Conservation (phyloP, 2,329 filamentous ascomycete genomes). For the Furcasterigmium sp. region DNA sequence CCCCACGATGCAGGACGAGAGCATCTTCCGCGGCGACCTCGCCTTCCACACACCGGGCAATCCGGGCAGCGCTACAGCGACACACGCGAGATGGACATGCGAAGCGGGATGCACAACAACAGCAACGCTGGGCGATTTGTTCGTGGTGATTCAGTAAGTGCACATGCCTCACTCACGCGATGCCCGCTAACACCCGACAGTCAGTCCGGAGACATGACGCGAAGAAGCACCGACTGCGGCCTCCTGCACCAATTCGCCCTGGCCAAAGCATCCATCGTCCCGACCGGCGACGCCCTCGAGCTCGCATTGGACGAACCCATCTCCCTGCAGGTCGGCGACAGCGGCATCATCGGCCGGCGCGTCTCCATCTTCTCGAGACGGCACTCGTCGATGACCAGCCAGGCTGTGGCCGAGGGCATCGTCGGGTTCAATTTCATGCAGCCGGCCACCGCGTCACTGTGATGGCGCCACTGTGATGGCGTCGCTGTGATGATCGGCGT, state of each 20-base stretch:
- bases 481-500: too few relatives aligned
- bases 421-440: constrained; percentile 37
- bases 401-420: constrained; percentile 41
- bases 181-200: constrained; percentile 15
- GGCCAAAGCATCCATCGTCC: constrained; percentile 7
- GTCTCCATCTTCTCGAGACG: constrained; percentile 32
- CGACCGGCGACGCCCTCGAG: constrained; percentile 19
- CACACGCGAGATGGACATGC: constrained; percentile 35
- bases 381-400: constrained; percentile 13
- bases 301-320: constrained; percentile 30
- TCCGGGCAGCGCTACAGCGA: constrained; percentile 30
- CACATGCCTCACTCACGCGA: background rate
- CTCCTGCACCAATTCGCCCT: constrained; percentile 33
- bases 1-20: constrained; percentile 8
- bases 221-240: constrained; percentile 32
- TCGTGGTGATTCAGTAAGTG: constrained; percentile 40
- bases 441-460: background rate
- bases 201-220: constrained; percentile 37
- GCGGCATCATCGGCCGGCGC: constrained; percentile 43
- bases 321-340: constrained; percentile 35
- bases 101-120: constrained; percentile 5
- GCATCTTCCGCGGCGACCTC: constrained; percentile 27
- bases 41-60: constrained; percentile 36
- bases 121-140: constrained; percentile 16
- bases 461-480: too few relatives aligned